These are phyloP conservation scores for Wickerhamiella lipophila DNA, from an alignment of 805 yeast genomes.

Conservation along the genomic window DNA sequence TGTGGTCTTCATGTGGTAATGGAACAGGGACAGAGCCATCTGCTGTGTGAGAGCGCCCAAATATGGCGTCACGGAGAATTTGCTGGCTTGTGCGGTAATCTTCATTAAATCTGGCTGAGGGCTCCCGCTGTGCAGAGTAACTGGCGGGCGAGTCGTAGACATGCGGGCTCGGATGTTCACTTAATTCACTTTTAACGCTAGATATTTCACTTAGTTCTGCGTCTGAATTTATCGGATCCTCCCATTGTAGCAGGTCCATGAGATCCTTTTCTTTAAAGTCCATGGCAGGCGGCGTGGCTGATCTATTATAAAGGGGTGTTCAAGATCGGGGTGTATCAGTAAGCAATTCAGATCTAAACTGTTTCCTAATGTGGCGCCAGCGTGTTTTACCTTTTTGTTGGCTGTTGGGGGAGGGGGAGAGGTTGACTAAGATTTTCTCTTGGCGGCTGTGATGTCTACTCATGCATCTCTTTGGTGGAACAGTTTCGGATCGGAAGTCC, in stretches of 20 bases:
- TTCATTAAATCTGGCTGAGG: constrained; percentile 2
- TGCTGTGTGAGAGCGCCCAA: constrained; percentile 17
- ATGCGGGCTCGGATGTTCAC: constrained; percentile 2
- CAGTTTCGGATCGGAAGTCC: background rate
- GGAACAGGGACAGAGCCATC: constrained; percentile 11
- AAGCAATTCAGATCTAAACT: background rate
- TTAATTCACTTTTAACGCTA: constrained; percentile 4
- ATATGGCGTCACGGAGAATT: constrained; percentile 15
- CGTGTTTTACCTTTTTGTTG: constrained; percentile 3
- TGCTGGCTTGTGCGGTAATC: constrained; percentile 15
- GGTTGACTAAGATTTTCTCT: background rate
- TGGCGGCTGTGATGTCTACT: background rate
- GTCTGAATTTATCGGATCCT: constrained; percentile 3
- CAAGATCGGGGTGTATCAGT: background rate
- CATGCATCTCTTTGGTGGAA: too few species aligned
- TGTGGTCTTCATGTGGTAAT: constrained; percentile 13
- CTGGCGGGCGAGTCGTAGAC: background rate
- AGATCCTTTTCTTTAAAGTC: constrained; percentile 4
- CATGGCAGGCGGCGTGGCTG: background rate
- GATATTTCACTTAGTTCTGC: constrained; percentile 5
- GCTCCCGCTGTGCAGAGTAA: constrained; percentile 7
- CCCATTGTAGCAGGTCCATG: constrained; percentile 10
- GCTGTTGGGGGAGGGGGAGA: constrained; percentile 4
- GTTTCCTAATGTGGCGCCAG: background rate
- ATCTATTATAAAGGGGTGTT: background rate